These are phyloP conservation scores for Curvularia spicifera DNA, from an alignment of 2,329 filamentous ascomycete genomes.

Conservation along the genomic window DNA sequence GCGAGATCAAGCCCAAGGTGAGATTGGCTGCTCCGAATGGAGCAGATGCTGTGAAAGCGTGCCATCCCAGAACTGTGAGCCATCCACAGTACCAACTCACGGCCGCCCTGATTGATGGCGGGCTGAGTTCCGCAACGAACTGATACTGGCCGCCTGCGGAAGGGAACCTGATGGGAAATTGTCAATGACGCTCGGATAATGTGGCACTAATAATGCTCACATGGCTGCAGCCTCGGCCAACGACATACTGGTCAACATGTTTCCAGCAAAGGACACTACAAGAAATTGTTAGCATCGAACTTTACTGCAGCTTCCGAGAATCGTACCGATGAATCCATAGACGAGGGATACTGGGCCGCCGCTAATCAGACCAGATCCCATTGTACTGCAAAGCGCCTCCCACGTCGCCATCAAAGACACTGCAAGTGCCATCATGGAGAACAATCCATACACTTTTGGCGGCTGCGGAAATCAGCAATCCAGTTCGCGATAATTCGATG, in stretches of 20 bases:
- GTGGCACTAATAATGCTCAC: conserved; percentile 1
- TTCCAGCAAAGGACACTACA: conserved; percentile 8
- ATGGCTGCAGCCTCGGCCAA: conserved; percentile 13
- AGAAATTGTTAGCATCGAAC: not conserved
- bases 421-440: conserved; percentile 11
- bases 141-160: conserved; percentile 16
- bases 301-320: not conserved
- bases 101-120: conserved; percentile 2
- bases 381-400: conserved; percentile 14
- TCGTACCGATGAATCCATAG: conserved; percentile 13
- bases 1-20: conserved; percentile 33
- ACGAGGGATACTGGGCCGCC: conserved; percentile 15
- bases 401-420: conserved; percentile 16
- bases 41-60: conserved; percentile 37
- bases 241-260: conserved; percentile 9
- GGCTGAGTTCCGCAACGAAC: conserved; percentile 12
- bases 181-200: not conserved
- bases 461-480: conserved; percentile 15
- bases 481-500: not conserved
- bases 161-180: conserved; percentile 7
- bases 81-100: conserved; percentile 8
- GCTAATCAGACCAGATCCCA: conserved; percentile 13
- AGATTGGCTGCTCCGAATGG: conserved; percentile 29
- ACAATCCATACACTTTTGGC: conserved; percentile 1
- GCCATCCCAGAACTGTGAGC: conserved; percentile 48